Evolutionary conservation across 257 asterid genomes (phyloP).

Genomic region (Cruciata laevipes): DNA sequence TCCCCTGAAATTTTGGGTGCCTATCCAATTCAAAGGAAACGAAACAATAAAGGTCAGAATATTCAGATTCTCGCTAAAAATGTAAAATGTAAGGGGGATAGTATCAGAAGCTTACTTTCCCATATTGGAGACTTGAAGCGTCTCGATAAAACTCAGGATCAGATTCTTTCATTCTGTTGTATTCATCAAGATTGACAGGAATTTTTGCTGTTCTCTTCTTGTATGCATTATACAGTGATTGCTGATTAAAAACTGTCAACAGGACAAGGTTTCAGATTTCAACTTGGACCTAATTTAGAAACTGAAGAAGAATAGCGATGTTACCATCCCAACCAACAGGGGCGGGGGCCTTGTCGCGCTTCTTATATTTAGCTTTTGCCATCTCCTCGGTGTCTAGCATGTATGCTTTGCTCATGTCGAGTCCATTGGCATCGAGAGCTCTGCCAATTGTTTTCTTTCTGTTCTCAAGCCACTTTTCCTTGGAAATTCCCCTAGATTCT

Average conservation of each 20-base stretch:
- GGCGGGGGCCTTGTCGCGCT: conserved; percentile 93
- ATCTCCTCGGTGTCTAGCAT: conserved; percentile 87
- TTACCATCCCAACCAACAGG: conserved; percentile 98
- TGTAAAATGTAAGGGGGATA: not conserved
- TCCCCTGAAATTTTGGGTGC: conserved; percentile 66
- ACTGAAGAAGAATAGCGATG: too few species aligned
- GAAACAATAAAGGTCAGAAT: not conserved
- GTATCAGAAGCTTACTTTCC: conserved; percentile 44
- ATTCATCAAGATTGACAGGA: conserved; percentile 60
- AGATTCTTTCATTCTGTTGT: conserved; percentile 68
- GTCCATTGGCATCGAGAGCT: conserved; percentile 83
- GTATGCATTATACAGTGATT: conserved; percentile 74
- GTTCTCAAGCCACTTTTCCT: conserved; percentile 95
- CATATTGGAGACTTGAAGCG: conserved; percentile 97
- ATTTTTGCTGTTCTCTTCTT: conserved; percentile 73
- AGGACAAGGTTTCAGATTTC: not conserved
- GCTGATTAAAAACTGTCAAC: conserved; percentile 74
- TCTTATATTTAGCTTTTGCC: conserved; percentile 84
- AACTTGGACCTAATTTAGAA: conserved; percentile 3
- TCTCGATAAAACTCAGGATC: conserved; percentile 93
- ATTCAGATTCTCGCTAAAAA: not conserved
- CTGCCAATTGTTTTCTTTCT: conserved; percentile 90
- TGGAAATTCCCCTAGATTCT: conserved; percentile 89
- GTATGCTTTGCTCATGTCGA: conserved; percentile 85
- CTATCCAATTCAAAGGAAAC: conserved; percentile 27